Conservation (phyloP, 2,329 filamentous ascomycete genomes). For the Alternaria sp. region DNA sequence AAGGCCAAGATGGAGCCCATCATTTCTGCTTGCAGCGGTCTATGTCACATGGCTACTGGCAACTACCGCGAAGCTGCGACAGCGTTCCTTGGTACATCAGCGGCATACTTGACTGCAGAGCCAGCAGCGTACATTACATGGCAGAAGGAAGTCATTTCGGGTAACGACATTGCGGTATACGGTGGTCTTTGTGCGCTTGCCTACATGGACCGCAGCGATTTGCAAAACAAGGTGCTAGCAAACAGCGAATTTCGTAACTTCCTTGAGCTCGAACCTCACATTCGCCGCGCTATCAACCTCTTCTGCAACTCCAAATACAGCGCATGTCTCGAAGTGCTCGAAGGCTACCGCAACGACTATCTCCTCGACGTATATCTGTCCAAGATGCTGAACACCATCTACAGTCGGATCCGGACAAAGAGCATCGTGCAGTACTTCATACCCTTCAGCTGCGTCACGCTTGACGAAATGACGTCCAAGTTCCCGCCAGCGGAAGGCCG, state of each 20-base stretch:
- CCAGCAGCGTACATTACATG: slow-evolving; percentile 59
- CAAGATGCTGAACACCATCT: slow-evolving; percentile 74
- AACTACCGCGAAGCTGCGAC: slow-evolving; percentile 73
- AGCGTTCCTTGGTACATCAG: slow-evolving; percentile 72
- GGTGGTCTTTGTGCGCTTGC: slow-evolving; percentile 90
- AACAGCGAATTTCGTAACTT: slow-evolving; percentile 87
- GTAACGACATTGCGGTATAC: slow-evolving; percentile 91
- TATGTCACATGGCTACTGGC: slow-evolving; percentile 66
- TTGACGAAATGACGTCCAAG: slow-evolving; percentile 78
- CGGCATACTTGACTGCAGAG: slow-evolving; percentile 53
- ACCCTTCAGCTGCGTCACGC: slow-evolving; percentile 86
- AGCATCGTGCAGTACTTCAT: slow-evolving; percentile 93
- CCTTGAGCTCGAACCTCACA: slow-evolving; percentile 90
- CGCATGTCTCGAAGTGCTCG: slow-evolving; percentile 81
- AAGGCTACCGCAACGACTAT: slow-evolving; percentile 83
- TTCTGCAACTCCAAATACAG: slow-evolving; percentile 93
- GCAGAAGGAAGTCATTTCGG: slow-evolving; percentile 76
- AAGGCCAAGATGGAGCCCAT: slow-evolving; percentile 68
- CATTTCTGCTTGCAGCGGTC: slow-evolving; percentile 67
- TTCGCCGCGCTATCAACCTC: slow-evolving; percentile 86
- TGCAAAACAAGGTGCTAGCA: slow-evolving; percentile 80
- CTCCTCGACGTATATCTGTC: slow-evolving; percentile 88
- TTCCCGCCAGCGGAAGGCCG: slow-evolving; percentile 67
- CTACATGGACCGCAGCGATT: slow-evolving; percentile 80
- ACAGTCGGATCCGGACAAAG: slow-evolving; percentile 80